phyloP scores from a whole-genome alignment of 1,284 basidiomycete species.

The Termitomyces sp. region DNA sequence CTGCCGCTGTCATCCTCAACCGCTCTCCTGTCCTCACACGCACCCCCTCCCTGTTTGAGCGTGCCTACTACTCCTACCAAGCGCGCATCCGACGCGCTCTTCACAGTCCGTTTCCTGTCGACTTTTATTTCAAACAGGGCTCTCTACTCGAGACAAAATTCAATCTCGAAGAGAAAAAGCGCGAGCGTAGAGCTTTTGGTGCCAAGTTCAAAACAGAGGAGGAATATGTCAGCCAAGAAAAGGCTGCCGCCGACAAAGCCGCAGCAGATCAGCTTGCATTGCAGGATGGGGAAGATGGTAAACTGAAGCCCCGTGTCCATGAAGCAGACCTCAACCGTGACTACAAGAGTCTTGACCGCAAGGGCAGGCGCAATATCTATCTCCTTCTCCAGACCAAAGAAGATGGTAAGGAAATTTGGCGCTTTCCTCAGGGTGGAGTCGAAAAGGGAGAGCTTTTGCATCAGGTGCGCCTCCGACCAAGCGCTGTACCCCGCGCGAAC shows the following conservation, averaged over 20 bases:
- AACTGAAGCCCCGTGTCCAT: slow-evolving; percentile 54
- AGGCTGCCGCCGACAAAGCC: slow-evolving; percentile 42
- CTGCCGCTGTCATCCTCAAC: slow-evolving; percentile 72
- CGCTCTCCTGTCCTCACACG: slow-evolving; percentile 81
- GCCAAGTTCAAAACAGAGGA: slow-evolving; percentile 43
- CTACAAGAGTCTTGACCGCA: slow-evolving; percentile 74
- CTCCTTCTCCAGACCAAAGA: slow-evolving; percentile 62
- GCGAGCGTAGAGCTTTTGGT: slow-evolving; percentile 71
- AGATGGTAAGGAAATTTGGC: slow-evolving; percentile 61
- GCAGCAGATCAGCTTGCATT: slow-evolving; percentile 57
- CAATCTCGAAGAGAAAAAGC: slow-evolving; percentile 63
- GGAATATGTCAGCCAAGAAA: slow-evolving; percentile 33
- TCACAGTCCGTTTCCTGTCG: slow-evolving; percentile 83
- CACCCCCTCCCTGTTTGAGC: slow-evolving; percentile 74
- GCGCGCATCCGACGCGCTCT: slow-evolving; percentile 78
- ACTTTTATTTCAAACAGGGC: slow-evolving; percentile 95
- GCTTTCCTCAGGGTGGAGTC: slow-evolving; percentile 72
- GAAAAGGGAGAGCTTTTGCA: slow-evolving; percentile 65
- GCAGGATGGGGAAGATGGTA: slow-evolving; percentile 61
- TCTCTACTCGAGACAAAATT: slow-evolving; percentile 84
- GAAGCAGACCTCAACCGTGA: slow-evolving; percentile 60
- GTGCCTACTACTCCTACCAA: slow-evolving; percentile 86
- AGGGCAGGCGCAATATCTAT: slow-evolving; percentile 83
- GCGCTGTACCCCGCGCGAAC: not conserved
- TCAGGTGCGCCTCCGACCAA: slow-evolving; percentile 39